Base-by-base conservation (phyloP, 345 rosid species). In the Zanthoxylum bungeanum region DNA sequence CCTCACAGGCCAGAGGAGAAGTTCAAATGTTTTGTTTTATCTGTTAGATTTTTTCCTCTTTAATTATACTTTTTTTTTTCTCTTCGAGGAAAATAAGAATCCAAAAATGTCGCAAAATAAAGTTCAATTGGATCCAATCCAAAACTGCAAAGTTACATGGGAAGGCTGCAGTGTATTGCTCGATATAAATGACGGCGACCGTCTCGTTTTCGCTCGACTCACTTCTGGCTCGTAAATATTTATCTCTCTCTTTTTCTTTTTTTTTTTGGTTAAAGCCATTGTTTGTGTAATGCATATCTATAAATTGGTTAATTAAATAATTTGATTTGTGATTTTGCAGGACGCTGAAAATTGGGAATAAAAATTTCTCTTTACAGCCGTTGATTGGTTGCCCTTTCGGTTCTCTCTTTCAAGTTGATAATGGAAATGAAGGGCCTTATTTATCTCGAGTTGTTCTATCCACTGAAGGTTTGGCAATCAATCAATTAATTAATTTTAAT, bases 151-250 rank as follows among this genome's bases (percentile, higher is more conserved):
- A 85, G 76, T 87, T 3, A 88, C 99, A 37, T 81, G 86, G 89
- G 96, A 95, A 84, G 96, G 93, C 71, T 89, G 93, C 88, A 92
- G 93, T 55, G 99, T 89, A 6, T 76, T 95, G 88, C 98, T 95
- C 47, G 99, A 92, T 76, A 78, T 95, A 69, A 95, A 95, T 73
- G 93, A 95, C n/a, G 98, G 99, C 36, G 99, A 92, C 71, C 97
- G 98, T 55, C 80, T 95, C 62, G 97, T 95, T 72, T 95, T 95
- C 65, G 90, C 96, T 51, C 91, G 99, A 60, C 91, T 92, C 74
- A 85, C 98, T 0, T 60, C 91, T 63, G 90, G 84, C 84, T 84
- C 96, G 98, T 92, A 69, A 78, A 93, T 79, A 39, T n/a, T 31
- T 60, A 52, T 5, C 47, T 8, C 36, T 37, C 16, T 66, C 12